phyloP scores from a whole-genome alignment of 163 green algal species.

The Picocystis sp. region DNA sequence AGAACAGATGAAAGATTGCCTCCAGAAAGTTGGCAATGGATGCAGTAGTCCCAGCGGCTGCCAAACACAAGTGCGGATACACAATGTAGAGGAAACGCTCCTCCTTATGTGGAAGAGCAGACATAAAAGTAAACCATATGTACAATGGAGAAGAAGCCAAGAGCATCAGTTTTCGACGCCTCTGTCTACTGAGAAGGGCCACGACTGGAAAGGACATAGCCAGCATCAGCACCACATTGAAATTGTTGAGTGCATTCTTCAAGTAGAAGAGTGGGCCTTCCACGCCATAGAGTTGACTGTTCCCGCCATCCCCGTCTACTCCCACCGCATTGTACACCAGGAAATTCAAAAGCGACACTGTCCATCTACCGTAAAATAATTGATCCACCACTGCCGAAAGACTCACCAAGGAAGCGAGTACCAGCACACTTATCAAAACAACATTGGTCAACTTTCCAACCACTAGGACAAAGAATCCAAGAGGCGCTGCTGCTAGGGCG shows the following conservation, averaged over 20 bases:
- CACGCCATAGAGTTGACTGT: constrained; percentile 66
- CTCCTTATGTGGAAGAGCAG: constrained; percentile 73
- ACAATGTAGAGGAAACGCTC: constrained; percentile 75
- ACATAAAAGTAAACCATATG: constrained; percentile 56
- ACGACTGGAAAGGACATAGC: constrained; percentile 22
- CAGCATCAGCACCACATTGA: constrained; percentile 45
- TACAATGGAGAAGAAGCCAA: constrained; percentile 29
- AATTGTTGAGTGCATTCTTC: constrained; percentile 49
- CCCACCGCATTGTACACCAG: constrained; percentile 62
- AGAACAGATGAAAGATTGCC: neutral
- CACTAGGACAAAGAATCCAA: constrained; percentile 3
- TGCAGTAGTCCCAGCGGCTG: constrained; percentile 23
- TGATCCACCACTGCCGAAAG: constrained; percentile 25
- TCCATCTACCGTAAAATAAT: constrained; percentile 52
- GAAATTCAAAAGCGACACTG: constrained; percentile 53
- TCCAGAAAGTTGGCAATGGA: neutral
- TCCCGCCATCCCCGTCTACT: constrained; percentile 33
- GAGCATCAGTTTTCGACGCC: constrained; percentile 8
- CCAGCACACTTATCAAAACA: neutral
- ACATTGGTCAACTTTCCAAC: neutral
- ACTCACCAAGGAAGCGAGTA: constrained; percentile 9
- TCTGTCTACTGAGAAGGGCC: neutral
- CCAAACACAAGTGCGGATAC: constrained; percentile 50
- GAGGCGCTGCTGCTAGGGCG: constrained; percentile 16
- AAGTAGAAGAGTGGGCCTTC: constrained; percentile 57